A percentile compares a stretch with the other conserved stretches of the same genome.
Evolutionary conservation across 495 filamentous ascomycete species (phyloP).

Genomic region (Daldinia caldariorum): DNA sequence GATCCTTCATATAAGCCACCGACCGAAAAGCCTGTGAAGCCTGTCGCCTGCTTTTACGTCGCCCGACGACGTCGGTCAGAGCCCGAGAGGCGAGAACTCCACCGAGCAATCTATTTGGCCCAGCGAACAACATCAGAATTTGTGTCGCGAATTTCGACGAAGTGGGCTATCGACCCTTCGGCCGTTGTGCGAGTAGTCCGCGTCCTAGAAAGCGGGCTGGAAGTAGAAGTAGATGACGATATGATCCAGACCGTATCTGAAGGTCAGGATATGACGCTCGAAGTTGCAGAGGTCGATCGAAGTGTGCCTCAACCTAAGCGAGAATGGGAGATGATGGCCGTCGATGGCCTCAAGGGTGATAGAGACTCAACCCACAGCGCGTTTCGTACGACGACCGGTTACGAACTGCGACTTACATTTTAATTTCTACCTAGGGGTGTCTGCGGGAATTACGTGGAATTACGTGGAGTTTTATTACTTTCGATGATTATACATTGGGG

Average conservation of each 20-base stretch:
- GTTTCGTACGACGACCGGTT: conserved; percentile 49
- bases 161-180: conserved; percentile 78
- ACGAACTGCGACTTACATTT: conserved; percentile 61
- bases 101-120: conserved; percentile 88
- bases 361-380: conserved; percentile 49
- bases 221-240: conserved; percentile 91
- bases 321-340: conserved; percentile 63
- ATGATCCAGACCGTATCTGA: conserved; percentile 86
- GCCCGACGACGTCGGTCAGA: conserved; percentile 65
- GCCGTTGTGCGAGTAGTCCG: conserved; percentile 75
- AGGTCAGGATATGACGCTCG: conserved; percentile 84
- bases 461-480: conserved; percentile 26
- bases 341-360: conserved; percentile 56
- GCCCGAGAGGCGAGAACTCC: conserved; percentile 68
- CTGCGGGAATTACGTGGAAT: conserved; percentile 16
- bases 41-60: conserved; percentile 90
- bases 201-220: conserved; percentile 74
- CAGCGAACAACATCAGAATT: conserved; percentile 78
- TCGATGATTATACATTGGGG: conserved; percentile 30
- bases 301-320: conserved; percentile 51
- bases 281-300: conserved; percentile 54
- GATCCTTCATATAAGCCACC: conserved; percentile 88
- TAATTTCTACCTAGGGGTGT: conserved; percentile 42
- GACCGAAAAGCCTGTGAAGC: conserved; percentile 71
- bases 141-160: conserved; percentile 72